Evolutionary conservation across 805 yeast species (phyloP).

Genomic region (Saccharomyces jurei): DNA sequence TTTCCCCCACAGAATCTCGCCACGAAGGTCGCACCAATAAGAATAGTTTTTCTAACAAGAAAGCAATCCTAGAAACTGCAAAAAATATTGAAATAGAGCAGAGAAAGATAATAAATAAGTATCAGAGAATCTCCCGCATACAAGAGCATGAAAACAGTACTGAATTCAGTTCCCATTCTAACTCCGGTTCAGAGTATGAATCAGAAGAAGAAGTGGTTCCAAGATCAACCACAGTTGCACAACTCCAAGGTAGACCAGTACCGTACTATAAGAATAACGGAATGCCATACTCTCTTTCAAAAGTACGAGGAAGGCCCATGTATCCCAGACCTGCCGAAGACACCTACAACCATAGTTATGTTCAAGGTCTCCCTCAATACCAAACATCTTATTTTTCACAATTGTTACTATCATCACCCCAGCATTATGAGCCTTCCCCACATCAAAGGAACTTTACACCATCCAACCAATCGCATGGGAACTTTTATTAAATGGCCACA

Average conservation of each 20-base stretch:
- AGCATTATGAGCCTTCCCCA: background rate
- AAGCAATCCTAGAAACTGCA: constrained; percentile 15
- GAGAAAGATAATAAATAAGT: constrained; percentile 15
- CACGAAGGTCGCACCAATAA: background rate
- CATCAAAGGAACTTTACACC: background rate
- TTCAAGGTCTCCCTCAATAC: background rate
- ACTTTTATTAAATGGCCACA: background rate
- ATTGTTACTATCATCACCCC: background rate
- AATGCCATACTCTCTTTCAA: background rate
- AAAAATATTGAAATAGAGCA: constrained; percentile 19
- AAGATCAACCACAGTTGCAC: background rate
- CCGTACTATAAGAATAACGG: background rate
- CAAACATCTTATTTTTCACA: background rate
- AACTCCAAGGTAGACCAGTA: background rate
- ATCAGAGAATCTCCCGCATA: background rate
- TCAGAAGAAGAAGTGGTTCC: background rate
- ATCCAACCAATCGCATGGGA: background rate
- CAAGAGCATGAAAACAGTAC: background rate
- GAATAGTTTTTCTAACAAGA: background rate
- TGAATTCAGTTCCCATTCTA: background rate
- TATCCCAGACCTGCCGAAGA: background rate
- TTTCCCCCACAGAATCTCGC: background rate
- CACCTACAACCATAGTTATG: background rate
- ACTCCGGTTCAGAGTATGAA: background rate
- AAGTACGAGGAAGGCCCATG: background rate